Evolutionary conservation across 2,329 filamentous ascomycete species (phyloP), one percentile per base, ranked within the genome.

Genomic region (Decorospora gaudefroyi): DNA sequence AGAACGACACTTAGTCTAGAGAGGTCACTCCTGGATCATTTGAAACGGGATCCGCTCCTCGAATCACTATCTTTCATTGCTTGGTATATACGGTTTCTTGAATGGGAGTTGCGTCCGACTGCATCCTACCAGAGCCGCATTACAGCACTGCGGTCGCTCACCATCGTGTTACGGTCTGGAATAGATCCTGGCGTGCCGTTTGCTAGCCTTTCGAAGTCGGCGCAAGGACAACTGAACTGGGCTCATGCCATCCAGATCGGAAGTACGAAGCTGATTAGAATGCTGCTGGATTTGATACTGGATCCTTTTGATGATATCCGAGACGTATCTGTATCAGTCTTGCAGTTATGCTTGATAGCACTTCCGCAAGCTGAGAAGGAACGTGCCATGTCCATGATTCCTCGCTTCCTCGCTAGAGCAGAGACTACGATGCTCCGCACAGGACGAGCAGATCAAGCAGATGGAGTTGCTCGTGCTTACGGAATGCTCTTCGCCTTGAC

Each of bases 251-350:
- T 79, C 9, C 64, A 72, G 2, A 66, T 82, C 3, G 69, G 79
- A 12, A 70, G 66, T 36, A 8, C 33, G 1, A 52, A 54, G 3
- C 37, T 86, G 73, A 70, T 82, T 8, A 77, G 86, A 33, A 75
- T 84, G 4, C 74, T 97, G 5, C 74, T 91, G 10, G 90, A 96
- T 66, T 79, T 96, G 15, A 72, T 95, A 6, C 77, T 95, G 63
- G 88, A 99, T 59, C 89, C 92, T 0, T 99, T 95, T 61, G 93
- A 97, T 44, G 93, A 99, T 68, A 87, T 97, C 4, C 80, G 92
- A 55, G 82, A 73, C 32, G 72, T 70, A 1, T 72, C 81, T 6
- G 68, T 78, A 10, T 64, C 67, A 10, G 67, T 80, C 4, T 61
- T 84, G 15, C 65, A 63, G 21, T 42, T 70, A 4, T 65, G 57